phyloP scores from a whole-genome alignment of 331 rosid genomes.

The Rosa hybrid region DNA sequence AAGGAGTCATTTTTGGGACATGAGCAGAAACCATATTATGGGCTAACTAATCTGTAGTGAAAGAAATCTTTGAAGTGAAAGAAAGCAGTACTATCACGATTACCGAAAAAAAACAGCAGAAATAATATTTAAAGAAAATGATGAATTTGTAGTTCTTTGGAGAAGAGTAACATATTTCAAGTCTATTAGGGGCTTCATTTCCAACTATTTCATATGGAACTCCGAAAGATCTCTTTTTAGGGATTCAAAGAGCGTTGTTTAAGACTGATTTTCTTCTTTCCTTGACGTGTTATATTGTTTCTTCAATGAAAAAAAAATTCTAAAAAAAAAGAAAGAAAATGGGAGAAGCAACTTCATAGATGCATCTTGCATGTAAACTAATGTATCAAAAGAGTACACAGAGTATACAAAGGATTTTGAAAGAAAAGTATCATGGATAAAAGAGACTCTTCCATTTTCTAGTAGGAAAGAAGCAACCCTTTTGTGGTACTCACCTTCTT shows the following conservation, averaged over 20 bases:
- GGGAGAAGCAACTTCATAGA: not conserved
- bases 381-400: not conserved
- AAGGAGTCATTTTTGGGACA: no score
- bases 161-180: no score
- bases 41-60: no score
- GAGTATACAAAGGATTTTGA: not conserved
- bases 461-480: not conserved
- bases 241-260: not conserved
- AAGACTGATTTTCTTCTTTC: not conserved
- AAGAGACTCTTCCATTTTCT: slow-evolving; percentile 9
- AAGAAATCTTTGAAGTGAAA: no score
- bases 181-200: no score
- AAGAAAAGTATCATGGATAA: not conserved
- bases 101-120: no score
- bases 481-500: slow-evolving; percentile 58
- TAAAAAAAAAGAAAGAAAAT: not conserved
- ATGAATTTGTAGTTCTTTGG: no score
- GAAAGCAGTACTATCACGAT: no score
- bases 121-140: no score
- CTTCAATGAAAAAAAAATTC: not conserved
- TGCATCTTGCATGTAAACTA: not conserved
- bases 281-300: not conserved
- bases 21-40: no score
- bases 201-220: no score
- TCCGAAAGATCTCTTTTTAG: not conserved